Base-by-base conservation (phyloP, 1,284 basidiomycete species). In the Schizophyllum commune region DNA sequence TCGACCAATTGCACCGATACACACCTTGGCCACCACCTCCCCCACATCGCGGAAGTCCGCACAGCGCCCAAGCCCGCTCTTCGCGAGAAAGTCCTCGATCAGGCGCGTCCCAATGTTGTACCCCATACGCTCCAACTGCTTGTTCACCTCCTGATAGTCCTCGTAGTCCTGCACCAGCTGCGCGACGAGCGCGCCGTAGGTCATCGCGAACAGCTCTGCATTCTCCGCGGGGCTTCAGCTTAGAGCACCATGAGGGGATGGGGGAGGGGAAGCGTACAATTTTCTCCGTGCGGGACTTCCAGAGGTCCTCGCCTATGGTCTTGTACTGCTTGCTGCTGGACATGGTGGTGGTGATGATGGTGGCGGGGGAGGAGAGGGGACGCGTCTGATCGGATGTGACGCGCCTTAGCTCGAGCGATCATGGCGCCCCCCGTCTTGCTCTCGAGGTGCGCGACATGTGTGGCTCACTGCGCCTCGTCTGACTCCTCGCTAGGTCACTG, bases 81-180 rank as follows among this genome's bases (percentile, higher is more conserved):
- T 86, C 5, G 97, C 96, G 57, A 99, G 82, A 68, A 99, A 98
- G 73, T 99, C 97, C 73, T 99, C 97, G 65, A 99, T 96, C 60
- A 99, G 79, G 53, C 97, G 82, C 32, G 90, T 96, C 34, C 97
- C 97, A 66, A 99, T 99, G 74, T 96, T 98, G 76, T 98, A 98
- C 3, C 97, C 97, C 96, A 98, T 98, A 71, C 86, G 86, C 66
- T 92, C 89, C 2, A 92, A 83, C 69, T 92, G 89, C 69, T 88
- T 89, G 73, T 92, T 92, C 65, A 92, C 89, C 73, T 96, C 93
- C 15, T 81, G 81, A 69, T 98, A 99, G 78, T 99, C 96, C 72
- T 99, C 96, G 71, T 98, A 99, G 75, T 99, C 97, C 73, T 98
- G 96, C 68, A 99, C 94, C 64, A 99, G 85, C 77, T 99, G 97